Conservation (phyloP, 352 stramenopile species). For the Phytophthora colocasiae region DNA sequence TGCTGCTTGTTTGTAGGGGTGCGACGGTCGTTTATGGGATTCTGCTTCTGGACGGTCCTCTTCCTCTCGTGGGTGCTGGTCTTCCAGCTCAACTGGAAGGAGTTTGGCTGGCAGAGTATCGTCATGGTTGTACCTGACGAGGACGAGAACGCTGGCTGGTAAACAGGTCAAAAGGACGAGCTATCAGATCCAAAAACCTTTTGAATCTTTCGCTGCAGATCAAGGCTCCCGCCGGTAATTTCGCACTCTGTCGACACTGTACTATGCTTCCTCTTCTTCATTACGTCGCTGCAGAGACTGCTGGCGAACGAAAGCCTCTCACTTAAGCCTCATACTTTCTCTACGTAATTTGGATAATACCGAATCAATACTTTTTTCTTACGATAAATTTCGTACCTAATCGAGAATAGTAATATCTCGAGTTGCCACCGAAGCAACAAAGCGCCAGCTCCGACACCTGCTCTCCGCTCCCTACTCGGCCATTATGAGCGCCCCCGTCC, state of each 20-base stretch:
- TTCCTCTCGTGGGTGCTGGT: constrained; percentile 81
- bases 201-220: background rate
- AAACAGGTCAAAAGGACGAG: constrained; percentile 3
- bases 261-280: constrained; percentile 21
- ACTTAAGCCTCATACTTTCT: constrained; percentile 13
- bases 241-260: constrained; percentile 16
- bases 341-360: background rate
- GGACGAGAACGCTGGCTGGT: constrained; percentile 79
- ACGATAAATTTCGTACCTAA: constrained; percentile 4
- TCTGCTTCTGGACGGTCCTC: constrained; percentile 71
- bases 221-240: background rate
- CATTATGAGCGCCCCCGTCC: constrained; percentile 84
- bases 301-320: constrained; percentile 1
- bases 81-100: constrained; percentile 89
- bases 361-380: background rate
- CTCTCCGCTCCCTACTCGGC: constrained; percentile 7
- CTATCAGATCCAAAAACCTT: too few relatives aligned
- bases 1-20: constrained; percentile 50
- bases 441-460: background rate
- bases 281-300: constrained; percentile 13
- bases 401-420: background rate
- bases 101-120: constrained; percentile 81
- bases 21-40: constrained; percentile 77
- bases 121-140: constrained; percentile 78
- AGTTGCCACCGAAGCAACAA: constrained; percentile 41